Percentiles rank a stretch among this genome's conserved stretches.
Conservation (phyloP, 495 filamentous ascomycete genomes). For the Xylaria sp. region DNA sequence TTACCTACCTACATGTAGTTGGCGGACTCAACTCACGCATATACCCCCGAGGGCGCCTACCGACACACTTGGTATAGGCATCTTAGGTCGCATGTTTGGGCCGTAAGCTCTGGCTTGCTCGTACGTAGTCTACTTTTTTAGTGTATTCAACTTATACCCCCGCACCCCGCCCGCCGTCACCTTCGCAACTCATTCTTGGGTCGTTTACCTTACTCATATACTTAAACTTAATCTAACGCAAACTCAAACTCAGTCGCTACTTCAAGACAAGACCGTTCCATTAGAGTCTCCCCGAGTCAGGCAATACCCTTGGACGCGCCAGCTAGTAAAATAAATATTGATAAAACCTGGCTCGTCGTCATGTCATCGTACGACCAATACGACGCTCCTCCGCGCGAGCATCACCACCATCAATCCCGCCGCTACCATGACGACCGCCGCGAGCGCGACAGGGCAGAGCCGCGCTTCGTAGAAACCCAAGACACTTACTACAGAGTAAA, state of each 20-base stretch:
- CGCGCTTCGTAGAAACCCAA: slow-evolving; percentile 56
- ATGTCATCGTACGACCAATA: slow-evolving; percentile 60
- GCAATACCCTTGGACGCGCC: not conserved
- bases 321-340: not conserved
- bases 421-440: slow-evolving; percentile 56
- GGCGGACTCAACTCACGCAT: too few species aligned
- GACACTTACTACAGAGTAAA: slow-evolving; percentile 56
- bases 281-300: slow-evolving; percentile 5
- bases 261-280: too few species aligned
- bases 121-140: too few species aligned
- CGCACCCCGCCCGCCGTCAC: slow-evolving; percentile 15
- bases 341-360: not conserved
- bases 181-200: too few species aligned
- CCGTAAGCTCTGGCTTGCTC: too few species aligned
- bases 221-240: slow-evolving; percentile 8
- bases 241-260: slow-evolving; percentile 25
- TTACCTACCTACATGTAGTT: too few species aligned
- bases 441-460: slow-evolving; percentile 51
- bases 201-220: not conserved
- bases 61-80: too few species aligned
- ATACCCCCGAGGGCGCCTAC: too few species aligned
- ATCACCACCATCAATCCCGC: slow-evolving; percentile 40
- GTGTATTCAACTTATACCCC: too few species aligned
- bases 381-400: slow-evolving; percentile 51
- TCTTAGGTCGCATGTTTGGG: too few species aligned